A percentile compares a stretch with the other conserved stretches of the same genome.
Conservation (phyloP, 106 monocot genomes). For the Dioscorea alata region DNA sequence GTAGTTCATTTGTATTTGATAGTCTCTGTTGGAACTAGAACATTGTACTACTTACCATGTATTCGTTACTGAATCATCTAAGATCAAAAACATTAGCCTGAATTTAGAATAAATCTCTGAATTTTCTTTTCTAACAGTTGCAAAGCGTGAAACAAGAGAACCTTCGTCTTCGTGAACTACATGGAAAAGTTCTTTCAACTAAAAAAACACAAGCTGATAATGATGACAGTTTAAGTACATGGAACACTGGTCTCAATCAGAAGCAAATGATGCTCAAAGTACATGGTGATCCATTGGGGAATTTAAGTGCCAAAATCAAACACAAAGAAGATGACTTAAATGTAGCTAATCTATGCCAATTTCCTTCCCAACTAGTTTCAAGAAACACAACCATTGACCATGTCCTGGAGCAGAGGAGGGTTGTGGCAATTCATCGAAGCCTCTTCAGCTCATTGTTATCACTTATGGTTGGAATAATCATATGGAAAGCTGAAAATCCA, state of each 20-base stretch:
- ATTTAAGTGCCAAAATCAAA: slow-evolving; percentile 6
- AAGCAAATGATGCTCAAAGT: background rate
- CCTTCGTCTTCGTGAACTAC: slow-evolving; percentile 22
- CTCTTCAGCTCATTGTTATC: slow-evolving; percentile 64
- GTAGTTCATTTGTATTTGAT: background rate
- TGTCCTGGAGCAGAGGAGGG: slow-evolving; percentile 15
- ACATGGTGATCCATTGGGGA: slow-evolving; percentile 17
- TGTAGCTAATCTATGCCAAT: background rate
- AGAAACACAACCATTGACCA: slow-evolving; percentile 6
- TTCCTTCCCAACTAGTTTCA: background rate
- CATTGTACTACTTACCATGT: background rate
- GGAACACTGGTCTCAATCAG: background rate
- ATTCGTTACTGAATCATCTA: background rate
- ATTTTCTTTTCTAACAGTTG: slow-evolving; percentile 26
- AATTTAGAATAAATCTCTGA: background rate
- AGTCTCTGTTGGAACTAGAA: background rate
- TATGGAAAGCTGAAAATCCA: slow-evolving; percentile 68
- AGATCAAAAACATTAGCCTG: background rate
- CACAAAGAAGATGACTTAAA: background rate
- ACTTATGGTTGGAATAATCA: slow-evolving; percentile 59
- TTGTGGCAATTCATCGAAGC: slow-evolving; percentile 41
- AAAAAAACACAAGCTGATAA: slow-evolving; percentile 8
- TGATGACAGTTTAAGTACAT: slow-evolving; percentile 6
- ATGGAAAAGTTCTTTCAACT: slow-evolving; percentile 27
- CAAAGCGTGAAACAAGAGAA: slow-evolving; percentile 52